Evolutionary conservation across 306 rosid species (phyloP).

Genomic region (Cucurbita argyrosperma): DNA sequence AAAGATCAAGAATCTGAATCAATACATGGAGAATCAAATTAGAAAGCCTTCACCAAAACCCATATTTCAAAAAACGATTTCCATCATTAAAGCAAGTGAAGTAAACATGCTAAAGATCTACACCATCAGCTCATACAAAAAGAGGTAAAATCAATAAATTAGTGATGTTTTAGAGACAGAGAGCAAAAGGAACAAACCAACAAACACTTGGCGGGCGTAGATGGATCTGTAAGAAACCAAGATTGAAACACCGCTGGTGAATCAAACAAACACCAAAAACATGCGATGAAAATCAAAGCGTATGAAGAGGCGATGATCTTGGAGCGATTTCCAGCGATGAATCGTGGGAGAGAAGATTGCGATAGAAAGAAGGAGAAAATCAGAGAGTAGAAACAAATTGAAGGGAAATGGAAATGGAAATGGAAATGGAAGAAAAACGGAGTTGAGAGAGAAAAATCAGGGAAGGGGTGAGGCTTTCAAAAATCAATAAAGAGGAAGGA

Average conservation of each 20-base stretch:
- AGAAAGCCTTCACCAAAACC: not conserved
- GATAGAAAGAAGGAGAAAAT: not conserved
- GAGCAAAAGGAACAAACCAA: not conserved
- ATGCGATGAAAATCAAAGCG: not conserved
- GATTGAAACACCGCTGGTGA: not conserved
- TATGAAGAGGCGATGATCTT: not conserved
- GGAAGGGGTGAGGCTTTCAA: not conserved
- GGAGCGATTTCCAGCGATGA: not conserved
- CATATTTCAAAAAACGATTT: not conserved
- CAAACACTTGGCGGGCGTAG: not conserved
- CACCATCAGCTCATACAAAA: not conserved
- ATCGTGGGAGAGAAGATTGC: not conserved
- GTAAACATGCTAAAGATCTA: constrained; percentile 2
- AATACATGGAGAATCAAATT: not conserved
- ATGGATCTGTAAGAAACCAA: constrained; percentile 4
- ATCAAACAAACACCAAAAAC: not conserved
- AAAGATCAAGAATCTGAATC: not conserved
- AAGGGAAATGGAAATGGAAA: not conserved
- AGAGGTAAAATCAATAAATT: not conserved
- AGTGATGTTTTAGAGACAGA: not conserved
- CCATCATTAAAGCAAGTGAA: not conserved
- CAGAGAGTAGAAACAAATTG: not conserved
- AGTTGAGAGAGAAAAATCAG: not conserved
- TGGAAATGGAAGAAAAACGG: not conserved
- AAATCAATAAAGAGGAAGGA: not conserved